These are phyloP conservation scores for Leccinellum luteum DNA, from an alignment of 768 basidiomycete genomes.

Conservation along the genomic window DNA sequence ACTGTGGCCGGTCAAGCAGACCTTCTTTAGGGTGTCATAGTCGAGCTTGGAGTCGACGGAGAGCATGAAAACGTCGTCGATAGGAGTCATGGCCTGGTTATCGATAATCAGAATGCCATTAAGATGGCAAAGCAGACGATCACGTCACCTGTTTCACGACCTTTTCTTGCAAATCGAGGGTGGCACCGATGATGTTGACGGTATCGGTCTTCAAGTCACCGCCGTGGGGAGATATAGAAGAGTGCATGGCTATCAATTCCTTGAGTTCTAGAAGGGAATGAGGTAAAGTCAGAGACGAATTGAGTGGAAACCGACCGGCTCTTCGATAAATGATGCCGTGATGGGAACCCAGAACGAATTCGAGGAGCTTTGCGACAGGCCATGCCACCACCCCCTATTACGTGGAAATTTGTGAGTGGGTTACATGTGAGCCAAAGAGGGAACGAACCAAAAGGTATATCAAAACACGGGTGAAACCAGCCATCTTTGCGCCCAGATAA, in stretches of 20 bases:
- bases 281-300: neutral
- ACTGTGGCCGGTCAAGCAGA: conserved; percentile 78
- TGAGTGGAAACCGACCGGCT: conserved; percentile 39
- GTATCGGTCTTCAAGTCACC: conserved; percentile 88
- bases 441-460: conserved; percentile 62
- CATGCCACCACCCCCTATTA: conserved; percentile 69
- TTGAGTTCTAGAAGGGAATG: conserved; percentile 57
- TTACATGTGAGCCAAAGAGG: neutral
- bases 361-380: conserved; percentile 83
- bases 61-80: conserved; percentile 80
- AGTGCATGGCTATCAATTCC: conserved; percentile 89
- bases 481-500: conserved; percentile 87
- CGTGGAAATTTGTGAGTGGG: neutral
- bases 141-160: conserved; percentile 58
- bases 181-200: conserved; percentile 86
- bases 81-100: conserved; percentile 75
- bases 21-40: conserved; percentile 71
- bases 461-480: conserved; percentile 59
- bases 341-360: conserved; percentile 74
- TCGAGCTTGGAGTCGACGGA: conserved; percentile 82
- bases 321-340: conserved; percentile 91
- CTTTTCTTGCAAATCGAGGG: conserved; percentile 86
- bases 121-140: neutral
- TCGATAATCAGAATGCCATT: neutral
- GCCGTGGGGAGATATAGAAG: conserved; percentile 65